Percentiles rank a stretch among this genome's conserved stretches.
phyloP scores from a whole-genome alignment of 805 yeast genomes.

The Pichia heedii region DNA sequence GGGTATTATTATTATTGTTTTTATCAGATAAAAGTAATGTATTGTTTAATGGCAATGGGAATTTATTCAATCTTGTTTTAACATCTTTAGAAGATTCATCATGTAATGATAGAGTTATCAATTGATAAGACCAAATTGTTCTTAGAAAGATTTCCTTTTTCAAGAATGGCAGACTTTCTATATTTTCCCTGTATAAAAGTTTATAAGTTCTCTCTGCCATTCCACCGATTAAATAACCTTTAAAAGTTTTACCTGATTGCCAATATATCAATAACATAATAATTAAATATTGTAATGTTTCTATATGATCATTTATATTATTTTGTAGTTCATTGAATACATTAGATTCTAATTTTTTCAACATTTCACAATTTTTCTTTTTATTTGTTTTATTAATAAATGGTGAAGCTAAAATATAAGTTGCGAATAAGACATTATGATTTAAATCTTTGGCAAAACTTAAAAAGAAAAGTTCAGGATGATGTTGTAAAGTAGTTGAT shows the following conservation, averaged over 20 bases:
- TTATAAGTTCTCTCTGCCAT: constrained; percentile 2
- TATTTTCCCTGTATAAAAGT: background rate
- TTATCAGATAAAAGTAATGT: background rate
- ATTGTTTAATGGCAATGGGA: background rate
- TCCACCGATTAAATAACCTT: constrained; percentile 1
- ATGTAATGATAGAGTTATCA: constrained; percentile 1
- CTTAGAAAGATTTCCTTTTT: background rate
- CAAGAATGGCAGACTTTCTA: background rate
- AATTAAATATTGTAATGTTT: background rate
- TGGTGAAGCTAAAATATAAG: background rate
- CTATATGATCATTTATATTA: background rate
- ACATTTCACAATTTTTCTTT: background rate
- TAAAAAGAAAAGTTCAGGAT: constrained; percentile 1
- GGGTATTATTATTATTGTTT: background rate
- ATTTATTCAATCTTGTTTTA: constrained; percentile 1
- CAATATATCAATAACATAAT: background rate
- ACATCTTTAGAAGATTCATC: background rate
- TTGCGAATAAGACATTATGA: background rate
- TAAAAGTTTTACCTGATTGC: constrained; percentile 3
- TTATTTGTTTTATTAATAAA: background rate
- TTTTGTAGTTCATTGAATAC: background rate
- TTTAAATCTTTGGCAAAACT: background rate
- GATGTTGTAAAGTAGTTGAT: background rate
- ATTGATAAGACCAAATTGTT: constrained; percentile 2
- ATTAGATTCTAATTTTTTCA: background rate